Base-by-base conservation (phyloP, 75 land plant genomes). In the Larix kaempferi region DNA sequence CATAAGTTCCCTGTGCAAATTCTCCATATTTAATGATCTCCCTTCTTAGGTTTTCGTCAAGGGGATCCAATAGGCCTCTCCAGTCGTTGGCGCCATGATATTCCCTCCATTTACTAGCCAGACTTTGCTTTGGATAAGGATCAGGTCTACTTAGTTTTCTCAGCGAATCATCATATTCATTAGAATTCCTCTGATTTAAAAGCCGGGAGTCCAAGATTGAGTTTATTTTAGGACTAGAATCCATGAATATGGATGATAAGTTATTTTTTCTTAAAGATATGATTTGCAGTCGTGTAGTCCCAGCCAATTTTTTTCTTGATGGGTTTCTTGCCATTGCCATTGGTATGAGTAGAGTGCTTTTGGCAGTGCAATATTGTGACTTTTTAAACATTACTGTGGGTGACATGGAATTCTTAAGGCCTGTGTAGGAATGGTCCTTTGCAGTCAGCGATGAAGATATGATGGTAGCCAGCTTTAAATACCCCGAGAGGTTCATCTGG, bases 21-120 rank as follows among this genome's bases (percentile, higher is more conserved):
- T n/a, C n/a, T n/a, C n/a, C n/a, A n/a, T n/a, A n/a, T n/a, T n/a
- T n/a, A n/a, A n/a, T n/a, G n/a, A n/a, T n/a, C n/a, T n/a, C n/a
- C n/a, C n/a, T n/a, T n/a, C n/a, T n/a, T n/a, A n/a, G n/a, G n/a
- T n/a, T n/a, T n/a, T n/a, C n/a, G n/a, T n/a, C n/a, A n/a, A n/a
- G n/a, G n/a, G n/a, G n/a, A n/a, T n/a, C n/a, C n/a, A n/a, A n/a
- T n/a, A n/a, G n/a, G n/a, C 91, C 93, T 57, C 55, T 60, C 93
- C 93, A 91, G 79, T 86, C 59, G 56, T 80, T 39, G 23, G 69
- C 49, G 15, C 93, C 93, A 66, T 89, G 91, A 66, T 81, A 82
- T 52, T 84, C 82, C 14, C 80, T 33, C 93, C 93, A 91, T 64
- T 75, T 66, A 23, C 25, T 0, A 22, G 79, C 85, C 0, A 91